Percentiles rank a stretch among this genome's conserved stretches.
Evolutionary conservation across 148 eudicot species (phyloP).

Genomic region (Rhododendron ferrugineum): DNA sequence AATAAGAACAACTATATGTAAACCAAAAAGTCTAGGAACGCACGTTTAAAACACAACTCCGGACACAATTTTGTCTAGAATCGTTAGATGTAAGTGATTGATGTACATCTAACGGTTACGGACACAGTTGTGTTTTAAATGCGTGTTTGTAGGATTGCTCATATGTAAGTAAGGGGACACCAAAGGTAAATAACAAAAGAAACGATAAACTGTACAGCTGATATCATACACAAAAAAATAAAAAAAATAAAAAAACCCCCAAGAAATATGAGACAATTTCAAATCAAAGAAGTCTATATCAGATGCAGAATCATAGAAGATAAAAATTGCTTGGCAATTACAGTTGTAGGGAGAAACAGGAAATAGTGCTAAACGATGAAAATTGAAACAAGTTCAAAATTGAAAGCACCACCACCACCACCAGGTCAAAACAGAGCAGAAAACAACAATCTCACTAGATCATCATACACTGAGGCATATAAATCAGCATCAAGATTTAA

Average conservation of each 20-base stretch:
- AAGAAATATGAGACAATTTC: too few species aligned
- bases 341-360: neutral
- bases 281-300: too few species aligned
- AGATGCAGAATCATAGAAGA: too few species aligned
- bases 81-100: too few species aligned
- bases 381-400: neutral
- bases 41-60: too few species aligned
- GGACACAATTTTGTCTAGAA: too few species aligned
- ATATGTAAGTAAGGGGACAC: neutral
- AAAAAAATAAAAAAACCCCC: too few species aligned
- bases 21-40: neutral
- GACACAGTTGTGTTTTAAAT: too few species aligned
- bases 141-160: too few species aligned
- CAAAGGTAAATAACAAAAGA: neutral
- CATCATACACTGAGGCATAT: neutral
- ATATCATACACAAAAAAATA: too few species aligned
- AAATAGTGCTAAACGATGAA: neutral
- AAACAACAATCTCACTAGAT: constrained; percentile 12
- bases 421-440: constrained; percentile 6
- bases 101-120: too few species aligned
- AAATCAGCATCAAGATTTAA: constrained; percentile 7
- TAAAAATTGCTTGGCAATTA: neutral
- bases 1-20: neutral
- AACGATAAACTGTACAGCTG: neutral
- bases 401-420: constrained; percentile 1